Evolutionary conservation across 495 filamentous ascomycete species (phyloP), one percentile per base, ranked within the genome.

Genomic region (Bombardia bombarda): DNA sequence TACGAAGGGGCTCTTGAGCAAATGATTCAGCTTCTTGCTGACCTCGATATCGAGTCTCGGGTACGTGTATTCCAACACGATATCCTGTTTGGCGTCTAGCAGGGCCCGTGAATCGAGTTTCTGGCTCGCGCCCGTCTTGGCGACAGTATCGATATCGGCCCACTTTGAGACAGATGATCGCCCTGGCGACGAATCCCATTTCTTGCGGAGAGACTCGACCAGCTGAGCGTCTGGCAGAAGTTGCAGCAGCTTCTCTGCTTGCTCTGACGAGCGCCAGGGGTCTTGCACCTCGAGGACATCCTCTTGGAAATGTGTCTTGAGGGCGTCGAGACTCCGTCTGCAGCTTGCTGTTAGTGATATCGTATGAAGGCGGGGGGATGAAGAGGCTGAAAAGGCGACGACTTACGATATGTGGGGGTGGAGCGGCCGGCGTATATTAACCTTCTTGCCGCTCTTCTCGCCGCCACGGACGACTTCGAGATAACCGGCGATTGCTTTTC

Each of bases 41-140:
- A 98, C 92, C 51, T 95, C 88, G 42, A 87, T 86, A 72, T 98
- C 92, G 38, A 98, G 80, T 8, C 92, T 81, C n/a, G 92, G 93
- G 61, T 98, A 98, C 4, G 92, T 95, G 65, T 97, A 96, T 65
- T 97, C 93, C 20, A 98, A 75, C 12, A 96, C 79, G 33, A 97
- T 82, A 55, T 97, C 92, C 51, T 93, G 86, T 65, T 94, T 96
- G 19, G 85, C 86, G 45, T 96, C 86, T n/a, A 80, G 72, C 19
- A 97, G 73, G 2, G 77, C 73, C 38, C 69, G 66, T 3, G 78
- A 45, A 52, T 87, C 79, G 1, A 90, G 62, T 1, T 68, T 75
- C 38, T 79, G 80, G 57, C 78, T 78, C 9, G 75, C 77, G 10
- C 81, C 79, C 0, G 79, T 76, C 55, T 85, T 83, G 13, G 92